These are phyloP conservation scores for Russula vinacea DNA, from an alignment of 768 basidiomycete species.

Conservation along the genomic window DNA sequence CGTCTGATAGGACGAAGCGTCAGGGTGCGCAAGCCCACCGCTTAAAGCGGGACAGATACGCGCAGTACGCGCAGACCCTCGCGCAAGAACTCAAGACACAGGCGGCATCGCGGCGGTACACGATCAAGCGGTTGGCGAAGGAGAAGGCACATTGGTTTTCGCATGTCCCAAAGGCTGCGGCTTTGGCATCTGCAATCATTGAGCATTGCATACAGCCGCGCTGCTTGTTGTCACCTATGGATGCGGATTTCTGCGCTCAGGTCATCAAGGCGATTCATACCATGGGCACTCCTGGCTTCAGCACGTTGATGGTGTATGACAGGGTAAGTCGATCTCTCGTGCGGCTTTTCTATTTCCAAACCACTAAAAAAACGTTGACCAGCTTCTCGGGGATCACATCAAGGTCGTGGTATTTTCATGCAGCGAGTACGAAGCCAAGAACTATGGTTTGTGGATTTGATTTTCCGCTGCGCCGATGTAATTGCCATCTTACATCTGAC, in stretches of 20 bases:
- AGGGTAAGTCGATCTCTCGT: slow-evolving; percentile 31
- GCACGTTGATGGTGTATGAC: slow-evolving; percentile 81
- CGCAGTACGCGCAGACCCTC: slow-evolving; percentile 54
- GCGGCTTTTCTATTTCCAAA: background rate
- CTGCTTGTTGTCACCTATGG: slow-evolving; percentile 90
- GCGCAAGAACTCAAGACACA: slow-evolving; percentile 75
- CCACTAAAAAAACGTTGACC: background rate
- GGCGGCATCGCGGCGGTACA: slow-evolving; percentile 64
- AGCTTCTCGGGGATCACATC: slow-evolving; percentile 85
- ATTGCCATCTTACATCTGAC: slow-evolving; percentile 10
- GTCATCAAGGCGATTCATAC: slow-evolving; percentile 86
- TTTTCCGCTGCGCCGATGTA: background rate
- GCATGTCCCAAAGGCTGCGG: slow-evolving; percentile 49
- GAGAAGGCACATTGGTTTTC: slow-evolving; percentile 86
- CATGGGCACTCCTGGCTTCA: slow-evolving; percentile 86
- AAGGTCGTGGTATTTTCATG: slow-evolving; percentile 86
- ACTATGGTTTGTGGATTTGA: slow-evolving; percentile 63
- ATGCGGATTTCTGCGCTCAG: slow-evolving; percentile 91
- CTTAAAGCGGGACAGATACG: slow-evolving; percentile 62
- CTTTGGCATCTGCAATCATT: slow-evolving; percentile 61
- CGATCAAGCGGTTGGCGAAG: slow-evolving; percentile 68
- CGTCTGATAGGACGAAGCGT: slow-evolving; percentile 60
- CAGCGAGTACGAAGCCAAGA: slow-evolving; percentile 93
- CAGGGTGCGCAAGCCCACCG: slow-evolving; percentile 56
- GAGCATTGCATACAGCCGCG: slow-evolving; percentile 94